Base-by-base conservation (phyloP, 2,329 filamentous ascomycete genomes). In the Aspergillus unguis region DNA sequence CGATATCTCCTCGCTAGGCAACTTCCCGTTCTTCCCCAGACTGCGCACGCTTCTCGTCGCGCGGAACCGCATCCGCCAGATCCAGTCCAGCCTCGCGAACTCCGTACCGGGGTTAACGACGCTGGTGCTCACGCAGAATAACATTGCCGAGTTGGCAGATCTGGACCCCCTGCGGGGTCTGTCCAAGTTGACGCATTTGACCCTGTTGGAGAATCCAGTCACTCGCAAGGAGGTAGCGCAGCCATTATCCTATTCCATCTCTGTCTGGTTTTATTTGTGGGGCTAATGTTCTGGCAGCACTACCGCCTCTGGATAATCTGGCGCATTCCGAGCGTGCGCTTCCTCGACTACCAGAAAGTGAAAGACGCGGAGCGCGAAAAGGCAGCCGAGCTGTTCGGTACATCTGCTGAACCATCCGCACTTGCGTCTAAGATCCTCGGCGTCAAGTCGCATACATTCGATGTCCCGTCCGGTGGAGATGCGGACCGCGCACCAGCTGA, bases 231-330 rank as follows among this genome's bases (percentile, higher is more conserved):
- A 97, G 84, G 92, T 95, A 17, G 70, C 62, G 86, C 9, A 29
- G 8, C 4, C 26, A 85, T 32, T 27, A 4, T 4, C 28, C 17
- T 25, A 11, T 9, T 26, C 4, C 7, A 6, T 3, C 3, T 44
- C 10, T 44, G 3, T 1, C 4, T 7, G 17, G 17, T 37, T 17
- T 6, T 37, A 3, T 36, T 36, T 36, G 17, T 17, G 17, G 1
- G 17, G 17, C 17, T 17, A 17, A 17, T 17, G 17, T 17, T 17
- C 17, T 17, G 17, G 17, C 17, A 96, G 90, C 78, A 96, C 74
- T 99, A 97, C 76, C 87, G 94, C 48, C 87, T 87, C 70, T 99
- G 90, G 87, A 77, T 96, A 28, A 82, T 99, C 55, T 96, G 89
- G 87, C 84, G 86, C 58, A 90, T 88, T 68, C 91, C 90, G 1